Percentiles rank a stretch among this genome's conserved stretches.
Evolutionary conservation across 176 grass and related monocot species (phyloP).

Genomic region (Hyparrhenia diplandra): DNA sequence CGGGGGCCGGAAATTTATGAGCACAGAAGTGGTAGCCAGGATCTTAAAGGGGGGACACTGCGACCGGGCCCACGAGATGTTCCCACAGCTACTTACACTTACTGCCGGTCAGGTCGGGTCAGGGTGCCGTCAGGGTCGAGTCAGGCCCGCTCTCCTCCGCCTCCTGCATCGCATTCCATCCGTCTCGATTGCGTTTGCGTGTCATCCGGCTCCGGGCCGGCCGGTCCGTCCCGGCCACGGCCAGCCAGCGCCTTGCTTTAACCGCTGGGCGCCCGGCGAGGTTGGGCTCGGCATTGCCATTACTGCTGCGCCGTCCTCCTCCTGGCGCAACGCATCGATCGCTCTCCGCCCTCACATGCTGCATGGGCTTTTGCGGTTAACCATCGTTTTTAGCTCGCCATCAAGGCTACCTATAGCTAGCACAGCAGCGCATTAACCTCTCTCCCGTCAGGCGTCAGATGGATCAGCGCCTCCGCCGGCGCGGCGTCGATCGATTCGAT

Average conservation of each 20-base stretch:
- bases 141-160: neutral
- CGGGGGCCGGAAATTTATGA: conserved; percentile 61
- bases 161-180: conserved; percentile 21
- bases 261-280: neutral
- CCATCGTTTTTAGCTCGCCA: conserved; percentile 41
- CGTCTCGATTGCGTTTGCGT: conserved; percentile 12
- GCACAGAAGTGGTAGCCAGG: conserved; percentile 63
- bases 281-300: neutral
- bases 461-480: no score
- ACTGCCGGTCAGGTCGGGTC: conserved; percentile 35
- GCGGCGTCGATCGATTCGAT: no score
- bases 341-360: conserved; percentile 45
- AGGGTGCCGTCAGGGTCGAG: neutral
- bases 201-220: neutral
- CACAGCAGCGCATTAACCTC: conserved; percentile 8
- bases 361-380: conserved; percentile 50
- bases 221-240: no score
- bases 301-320: conserved; percentile 3
- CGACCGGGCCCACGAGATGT: conserved; percentile 55
- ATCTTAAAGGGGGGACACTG: conserved; percentile 81
- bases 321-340: neutral
- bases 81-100: conserved; percentile 31
- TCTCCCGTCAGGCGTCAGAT: no score
- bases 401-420: neutral
- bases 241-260: neutral